phyloP scores from a whole-genome alignment of 2,329 filamentous ascomycete genomes.

The Cercospora sojina region DNA sequence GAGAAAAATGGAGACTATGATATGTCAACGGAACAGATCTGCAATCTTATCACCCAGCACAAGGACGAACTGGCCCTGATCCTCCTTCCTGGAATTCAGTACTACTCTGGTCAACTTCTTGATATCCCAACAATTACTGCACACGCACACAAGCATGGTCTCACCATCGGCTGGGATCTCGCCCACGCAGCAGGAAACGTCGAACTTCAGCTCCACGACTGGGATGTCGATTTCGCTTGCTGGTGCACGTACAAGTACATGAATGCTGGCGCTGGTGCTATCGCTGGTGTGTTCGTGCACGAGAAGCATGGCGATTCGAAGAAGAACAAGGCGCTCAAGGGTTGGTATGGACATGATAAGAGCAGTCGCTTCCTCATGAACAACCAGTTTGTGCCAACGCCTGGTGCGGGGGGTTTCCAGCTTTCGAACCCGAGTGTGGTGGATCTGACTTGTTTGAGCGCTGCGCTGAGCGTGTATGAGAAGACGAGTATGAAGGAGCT shows the following conservation, averaged over 20 bases:
- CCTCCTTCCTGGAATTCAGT: conserved; percentile 82
- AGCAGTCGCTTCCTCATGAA: conserved; percentile 76
- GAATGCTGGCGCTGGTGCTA: conserved; percentile 81
- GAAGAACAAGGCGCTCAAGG: conserved; percentile 52
- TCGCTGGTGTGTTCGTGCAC: conserved; percentile 79
- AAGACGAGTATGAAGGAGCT: conserved; percentile 68
- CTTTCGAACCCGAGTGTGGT: conserved; percentile 79
- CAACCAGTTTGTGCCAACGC: conserved; percentile 72
- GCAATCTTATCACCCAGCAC: conserved; percentile 71
- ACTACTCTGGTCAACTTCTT: conserved; percentile 85
- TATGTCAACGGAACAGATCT: conserved; percentile 68
- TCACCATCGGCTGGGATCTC: conserved; percentile 82
- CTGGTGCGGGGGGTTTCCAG: conserved; percentile 78
- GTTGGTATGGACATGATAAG: conserved; percentile 87
- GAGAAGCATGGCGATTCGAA: conserved; percentile 62
- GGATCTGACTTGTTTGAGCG: conserved; percentile 70
- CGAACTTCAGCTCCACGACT: conserved; percentile 74
- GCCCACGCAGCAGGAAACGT: conserved; percentile 87
- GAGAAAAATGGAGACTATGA: conserved; percentile 47
- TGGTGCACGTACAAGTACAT: conserved; percentile 97
- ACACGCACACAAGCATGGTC: conserved; percentile 67
- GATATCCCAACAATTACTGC: conserved; percentile 78
- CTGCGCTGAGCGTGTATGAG: conserved; percentile 70
- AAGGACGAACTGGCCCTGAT: conserved; percentile 71
- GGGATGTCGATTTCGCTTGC: conserved; percentile 85